Percentiles rank a stretch among this genome's conserved stretches.
Evolutionary conservation across 2,329 filamentous ascomycete genomes (phyloP).

Genomic region (Colletotrichum acutatum): DNA sequence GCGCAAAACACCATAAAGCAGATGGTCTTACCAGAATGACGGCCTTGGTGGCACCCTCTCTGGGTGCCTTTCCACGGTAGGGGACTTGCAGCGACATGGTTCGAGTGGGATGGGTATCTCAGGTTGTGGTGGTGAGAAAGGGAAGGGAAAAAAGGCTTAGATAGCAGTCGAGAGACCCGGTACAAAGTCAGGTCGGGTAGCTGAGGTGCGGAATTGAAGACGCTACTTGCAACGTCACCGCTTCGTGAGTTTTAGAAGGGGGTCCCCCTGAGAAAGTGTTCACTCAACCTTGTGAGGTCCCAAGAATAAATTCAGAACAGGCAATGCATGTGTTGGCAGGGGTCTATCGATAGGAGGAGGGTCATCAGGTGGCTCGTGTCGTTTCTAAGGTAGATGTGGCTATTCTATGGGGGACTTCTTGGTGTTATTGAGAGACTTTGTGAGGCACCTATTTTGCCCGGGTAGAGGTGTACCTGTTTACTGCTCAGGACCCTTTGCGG

Average conservation of each 20-base stretch:
- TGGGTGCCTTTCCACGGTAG: slow-evolving; percentile 60
- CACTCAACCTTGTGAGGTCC: slow-evolving; percentile 22
- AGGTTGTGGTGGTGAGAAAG: slow-evolving; percentile 33
- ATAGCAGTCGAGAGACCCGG: not conserved
- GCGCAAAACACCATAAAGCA: not conserved
- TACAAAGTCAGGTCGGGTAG: slow-evolving; percentile 4
- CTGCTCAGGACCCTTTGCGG: slow-evolving; percentile 4
- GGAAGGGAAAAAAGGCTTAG: not conserved
- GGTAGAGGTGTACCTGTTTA: not conserved
- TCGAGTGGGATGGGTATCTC: not conserved
- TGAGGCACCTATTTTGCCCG: fast-evolving
- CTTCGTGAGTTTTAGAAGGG: slow-evolving; percentile 23
- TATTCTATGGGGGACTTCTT: not conserved
- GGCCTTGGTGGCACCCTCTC: slow-evolving; percentile 81
- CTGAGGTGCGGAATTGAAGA: not conserved
- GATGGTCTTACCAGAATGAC: slow-evolving; percentile 80
- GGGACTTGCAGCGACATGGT: slow-evolving; percentile 69
- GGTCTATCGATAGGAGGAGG: not conserved
- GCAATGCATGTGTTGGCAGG: slow-evolving; percentile 20
- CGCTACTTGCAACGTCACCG: slow-evolving; percentile 34
- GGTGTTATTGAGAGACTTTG: not conserved
- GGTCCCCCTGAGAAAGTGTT: slow-evolving; percentile 22
- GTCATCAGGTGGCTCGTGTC: slow-evolving; percentile 5
- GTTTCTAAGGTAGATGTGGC: slow-evolving; percentile 11
- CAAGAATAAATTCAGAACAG: slow-evolving; percentile 1